Evolutionary conservation across 495 filamentous ascomycete species (phyloP).

Genomic region (Articulospora tetracladia): DNA sequence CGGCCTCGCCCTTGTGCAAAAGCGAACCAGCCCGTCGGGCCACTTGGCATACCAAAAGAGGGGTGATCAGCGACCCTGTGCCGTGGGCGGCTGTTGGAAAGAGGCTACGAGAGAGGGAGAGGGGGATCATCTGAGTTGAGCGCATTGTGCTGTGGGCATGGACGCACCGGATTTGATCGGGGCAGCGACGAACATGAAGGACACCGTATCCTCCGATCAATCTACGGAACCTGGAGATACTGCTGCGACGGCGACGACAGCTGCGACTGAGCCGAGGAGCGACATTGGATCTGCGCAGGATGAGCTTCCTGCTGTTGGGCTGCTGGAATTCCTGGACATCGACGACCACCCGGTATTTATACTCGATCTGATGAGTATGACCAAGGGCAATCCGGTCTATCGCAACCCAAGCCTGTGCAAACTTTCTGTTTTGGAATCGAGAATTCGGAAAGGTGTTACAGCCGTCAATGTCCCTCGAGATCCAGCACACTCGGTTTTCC

Average conservation of each 20-base stretch:
- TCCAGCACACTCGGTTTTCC: neutral
- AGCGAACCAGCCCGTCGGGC: no score
- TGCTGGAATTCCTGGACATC: conserved; percentile 13
- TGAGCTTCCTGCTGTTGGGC: neutral
- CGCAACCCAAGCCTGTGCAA: conserved; percentile 9
- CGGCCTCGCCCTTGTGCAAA: no score
- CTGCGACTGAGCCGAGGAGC: neutral
- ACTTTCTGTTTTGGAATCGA: neutral
- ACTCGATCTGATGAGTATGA: conserved; percentile 5
- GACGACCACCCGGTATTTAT: conserved; percentile 16
- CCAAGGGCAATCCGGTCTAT: conserved; percentile 5
- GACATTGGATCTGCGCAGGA: neutral
- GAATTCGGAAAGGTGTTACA: neutral
- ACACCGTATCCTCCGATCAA: neutral
- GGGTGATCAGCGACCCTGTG: no score
- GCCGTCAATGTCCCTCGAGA: neutral
- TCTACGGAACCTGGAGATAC: neutral
- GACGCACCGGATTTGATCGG: no score
- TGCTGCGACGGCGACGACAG: neutral
- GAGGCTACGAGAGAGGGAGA: no score
- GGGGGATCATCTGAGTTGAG: no score
- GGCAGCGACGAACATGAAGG: no score
- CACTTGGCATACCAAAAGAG: no score
- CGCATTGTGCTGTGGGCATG: no score
- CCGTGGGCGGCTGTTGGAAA: no score